Evolutionary conservation across 495 filamentous ascomycete species (phyloP).

Genomic region (Apiosordaria backusii): DNA sequence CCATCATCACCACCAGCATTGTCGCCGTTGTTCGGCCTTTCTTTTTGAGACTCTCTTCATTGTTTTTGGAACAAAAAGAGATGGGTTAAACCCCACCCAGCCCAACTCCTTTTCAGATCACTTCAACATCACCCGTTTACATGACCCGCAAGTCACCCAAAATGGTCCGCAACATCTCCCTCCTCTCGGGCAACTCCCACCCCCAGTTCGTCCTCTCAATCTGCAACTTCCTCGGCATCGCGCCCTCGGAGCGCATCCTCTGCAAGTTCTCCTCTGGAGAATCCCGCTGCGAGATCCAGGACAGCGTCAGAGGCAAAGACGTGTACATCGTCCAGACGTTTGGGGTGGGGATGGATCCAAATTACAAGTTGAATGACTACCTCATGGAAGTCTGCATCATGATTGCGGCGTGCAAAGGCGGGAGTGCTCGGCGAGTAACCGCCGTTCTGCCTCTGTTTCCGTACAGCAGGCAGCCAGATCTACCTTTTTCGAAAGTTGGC

Average conservation of each 20-base stretch:
- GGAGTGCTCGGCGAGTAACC: slow-evolving; percentile 85
- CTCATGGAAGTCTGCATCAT: slow-evolving; percentile 94
- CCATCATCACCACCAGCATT: too few species aligned
- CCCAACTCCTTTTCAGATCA: not conserved
- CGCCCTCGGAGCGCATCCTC: slow-evolving; percentile 74
- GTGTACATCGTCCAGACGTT: slow-evolving; percentile 92
- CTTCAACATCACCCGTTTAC: not conserved
- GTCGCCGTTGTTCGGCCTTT: too few species aligned
- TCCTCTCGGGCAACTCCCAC: slow-evolving; percentile 91
- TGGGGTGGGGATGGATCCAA: slow-evolving; percentile 10
- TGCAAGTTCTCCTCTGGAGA: slow-evolving; percentile 92
- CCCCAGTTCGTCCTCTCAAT: slow-evolving; percentile 80
- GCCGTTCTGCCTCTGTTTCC: slow-evolving; percentile 95
- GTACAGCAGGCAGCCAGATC: slow-evolving; percentile 89
- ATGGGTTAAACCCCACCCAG: not conserved
- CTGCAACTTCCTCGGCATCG: slow-evolving; percentile 81
- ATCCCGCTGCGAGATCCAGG: slow-evolving; percentile 89
- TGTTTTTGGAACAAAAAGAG: too few species aligned
- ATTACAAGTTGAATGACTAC: slow-evolving; percentile 81
- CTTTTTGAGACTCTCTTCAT: too few species aligned
- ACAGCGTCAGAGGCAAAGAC: slow-evolving; percentile 95
- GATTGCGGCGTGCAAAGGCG: slow-evolving; percentile 96
- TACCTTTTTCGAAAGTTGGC: slow-evolving; percentile 92
- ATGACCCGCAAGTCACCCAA: not conserved
- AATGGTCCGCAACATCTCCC: slow-evolving; percentile 93